Base-by-base conservation (phyloP, 345 rosid genomes). In the Passiflora organensis region DNA sequence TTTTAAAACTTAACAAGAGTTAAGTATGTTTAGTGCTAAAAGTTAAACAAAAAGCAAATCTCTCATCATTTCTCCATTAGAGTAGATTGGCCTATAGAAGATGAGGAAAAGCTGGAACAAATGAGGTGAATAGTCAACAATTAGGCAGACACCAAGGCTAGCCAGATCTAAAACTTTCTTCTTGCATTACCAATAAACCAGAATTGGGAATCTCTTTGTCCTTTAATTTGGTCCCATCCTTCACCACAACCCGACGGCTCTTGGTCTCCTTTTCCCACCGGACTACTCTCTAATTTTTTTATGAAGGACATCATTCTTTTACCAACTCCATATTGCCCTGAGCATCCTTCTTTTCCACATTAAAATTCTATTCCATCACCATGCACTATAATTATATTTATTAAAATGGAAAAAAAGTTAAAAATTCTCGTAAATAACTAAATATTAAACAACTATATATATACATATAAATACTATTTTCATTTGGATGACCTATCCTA, bases 211-310 rank as follows among this genome's bases (percentile, higher is more conserved):
- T 62, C 71, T 32, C 55, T 39, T 39, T 25, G 6, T 4, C 18
- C 24, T 6, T 16, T 3, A 12, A 36, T 53, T 59, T 53, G 73
- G 79, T 49, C 73, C 78, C 71, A 63, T 61, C 37, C 65, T 56
- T 24, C 16, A 1, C 32, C 36, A 25, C 49, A 21, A 6, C 47
- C 11, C 28, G 16, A 34, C 17, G 24, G 42, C n/a, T 48, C 37
- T 53, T 64, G 48, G 38, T 58, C 54, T 46, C 56, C 32, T 23
- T 39, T 17, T 14, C 37, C 48, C 48, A 24, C 62, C 62, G 14
- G 41, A 49, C 60, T 76, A 64, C 49, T 71, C 70, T 47, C 62
- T 42, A 51, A 24, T 52, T 48, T 51, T 62, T 0, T 22, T 55
- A 57, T 52, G 58, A 74, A 58, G 3, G 53, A 58, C 44, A 54